phyloP scores from a whole-genome alignment of 176 grass and related monocot genomes.

The Canna indica region DNA sequence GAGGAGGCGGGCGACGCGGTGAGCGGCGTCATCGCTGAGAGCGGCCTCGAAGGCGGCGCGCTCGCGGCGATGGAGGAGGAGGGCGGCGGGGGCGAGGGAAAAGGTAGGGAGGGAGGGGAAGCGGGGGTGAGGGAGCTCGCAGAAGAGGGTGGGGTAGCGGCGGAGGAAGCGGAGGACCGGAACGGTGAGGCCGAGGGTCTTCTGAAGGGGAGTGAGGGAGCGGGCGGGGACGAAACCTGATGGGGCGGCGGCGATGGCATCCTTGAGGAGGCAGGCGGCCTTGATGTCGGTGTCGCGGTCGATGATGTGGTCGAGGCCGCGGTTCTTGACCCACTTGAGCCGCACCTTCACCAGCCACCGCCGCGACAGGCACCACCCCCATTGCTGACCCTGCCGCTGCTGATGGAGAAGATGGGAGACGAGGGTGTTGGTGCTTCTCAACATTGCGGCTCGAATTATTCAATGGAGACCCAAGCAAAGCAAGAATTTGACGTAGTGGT shows the following conservation, averaged over 20 bases:
- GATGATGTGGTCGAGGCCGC: slow-evolving; percentile 87
- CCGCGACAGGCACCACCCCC: neutral
- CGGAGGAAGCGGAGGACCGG: slow-evolving; percentile 90
- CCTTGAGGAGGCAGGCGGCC: slow-evolving; percentile 65
- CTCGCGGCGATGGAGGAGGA: slow-evolving; percentile 38
- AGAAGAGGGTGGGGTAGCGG: slow-evolving; percentile 73
- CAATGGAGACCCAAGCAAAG: too few relatives aligned
- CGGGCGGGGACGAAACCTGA: slow-evolving; percentile 39
- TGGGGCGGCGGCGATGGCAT: slow-evolving; percentile 53
- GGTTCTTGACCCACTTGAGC: slow-evolving; percentile 95
- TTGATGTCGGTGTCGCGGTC: slow-evolving; percentile 65
- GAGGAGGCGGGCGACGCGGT: slow-evolving; percentile 71
- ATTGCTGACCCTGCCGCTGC: neutral
- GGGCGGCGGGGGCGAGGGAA: slow-evolving; percentile 47
- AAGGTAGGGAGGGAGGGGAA: slow-evolving; percentile 71
- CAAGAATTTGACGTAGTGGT: too few relatives aligned
- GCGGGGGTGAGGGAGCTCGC: slow-evolving; percentile 53
- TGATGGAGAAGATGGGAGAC: neutral
- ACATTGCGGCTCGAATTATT: neutral
- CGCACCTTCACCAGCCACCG: slow-evolving; percentile 64
- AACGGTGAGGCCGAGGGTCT: slow-evolving; percentile 61
- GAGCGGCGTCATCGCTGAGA: slow-evolving; percentile 34
- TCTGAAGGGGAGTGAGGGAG: slow-evolving; percentile 60
- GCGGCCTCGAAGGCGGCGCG: slow-evolving; percentile 15
- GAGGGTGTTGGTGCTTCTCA: neutral